Evolutionary conservation across 257 asterid species (phyloP).

Genomic region (Verbascum thapsus): DNA sequence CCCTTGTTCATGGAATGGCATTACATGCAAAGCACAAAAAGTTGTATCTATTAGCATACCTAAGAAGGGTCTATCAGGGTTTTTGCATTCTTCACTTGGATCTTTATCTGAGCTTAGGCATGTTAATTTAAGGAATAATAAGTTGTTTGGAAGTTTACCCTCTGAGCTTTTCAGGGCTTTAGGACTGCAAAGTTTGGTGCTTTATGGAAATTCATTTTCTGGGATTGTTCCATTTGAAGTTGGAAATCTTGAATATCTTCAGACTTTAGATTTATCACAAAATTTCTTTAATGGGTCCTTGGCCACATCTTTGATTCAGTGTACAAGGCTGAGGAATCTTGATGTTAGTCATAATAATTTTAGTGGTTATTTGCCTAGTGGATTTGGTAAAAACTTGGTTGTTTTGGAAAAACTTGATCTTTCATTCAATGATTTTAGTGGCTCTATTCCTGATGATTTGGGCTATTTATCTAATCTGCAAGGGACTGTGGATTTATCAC

Average conservation of each 20-base stretch:
- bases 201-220: constrained; percentile 69
- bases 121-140: constrained; percentile 69
- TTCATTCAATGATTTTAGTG: constrained; percentile 58
- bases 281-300: constrained; percentile 70
- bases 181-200: constrained; percentile 83
- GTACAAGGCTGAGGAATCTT: constrained; percentile 64
- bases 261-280: constrained; percentile 61
- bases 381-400: constrained; percentile 57
- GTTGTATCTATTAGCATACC: constrained; percentile 75
- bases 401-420: constrained; percentile 72
- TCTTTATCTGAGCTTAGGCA: constrained; percentile 76
- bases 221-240: constrained; percentile 71
- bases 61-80: constrained; percentile 67
- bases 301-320: constrained; percentile 55
- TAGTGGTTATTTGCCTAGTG: constrained; percentile 63
- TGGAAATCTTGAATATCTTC: constrained; percentile 67
- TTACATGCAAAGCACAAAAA: constrained; percentile 65
- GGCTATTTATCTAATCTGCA: constrained; percentile 65
- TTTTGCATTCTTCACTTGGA: constrained; percentile 70
- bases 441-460: constrained; percentile 68
- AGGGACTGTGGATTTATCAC: constrained; percentile 80
- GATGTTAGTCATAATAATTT: constrained; percentile 59
- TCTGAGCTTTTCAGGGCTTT: constrained; percentile 49
- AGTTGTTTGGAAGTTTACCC: constrained; percentile 59
- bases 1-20: constrained; percentile 96